Conservation (phyloP, 306 rosid species). For the Vachellia collinsii region DNA sequence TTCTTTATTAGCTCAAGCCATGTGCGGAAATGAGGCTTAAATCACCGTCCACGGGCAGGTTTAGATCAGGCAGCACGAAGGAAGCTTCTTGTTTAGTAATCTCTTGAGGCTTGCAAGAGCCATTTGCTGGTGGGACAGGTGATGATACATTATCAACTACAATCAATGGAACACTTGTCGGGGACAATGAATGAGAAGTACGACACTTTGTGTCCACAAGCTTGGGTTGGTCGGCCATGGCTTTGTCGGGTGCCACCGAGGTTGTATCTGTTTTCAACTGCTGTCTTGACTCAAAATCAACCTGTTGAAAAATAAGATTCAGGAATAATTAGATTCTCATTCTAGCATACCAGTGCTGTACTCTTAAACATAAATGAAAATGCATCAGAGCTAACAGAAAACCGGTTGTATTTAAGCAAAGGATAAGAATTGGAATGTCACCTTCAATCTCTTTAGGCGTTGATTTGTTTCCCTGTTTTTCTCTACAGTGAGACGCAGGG, state of each 20-base stretch:
- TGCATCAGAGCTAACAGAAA: neutral
- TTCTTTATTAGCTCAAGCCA: conserved; percentile 37
- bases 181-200: neutral
- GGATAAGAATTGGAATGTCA: conserved; percentile 26
- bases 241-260: conserved; percentile 13
- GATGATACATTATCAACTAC: conserved; percentile 7
- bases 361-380: neutral
- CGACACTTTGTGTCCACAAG: conserved; percentile 24
- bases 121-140: conserved; percentile 10
- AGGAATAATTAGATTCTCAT: neutral
- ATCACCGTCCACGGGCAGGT: conserved; percentile 55
- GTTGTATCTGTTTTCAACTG: conserved; percentile 15
- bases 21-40: neutral
- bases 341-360: too few species aligned
- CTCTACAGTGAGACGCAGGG: conserved; percentile 45
- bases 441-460: conserved; percentile 63
- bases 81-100: conserved; percentile 36
- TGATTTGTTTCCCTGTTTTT: conserved; percentile 52
- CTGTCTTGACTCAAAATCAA: conserved; percentile 45
- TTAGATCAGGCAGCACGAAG: conserved; percentile 58
- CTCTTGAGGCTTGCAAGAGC: conserved; percentile 39
- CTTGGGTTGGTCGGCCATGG: conserved; percentile 4
- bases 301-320: conserved; percentile 37
- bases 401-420: neutral
- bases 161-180: conserved; percentile 13